phyloP scores from a whole-genome alignment of 768 basidiomycete species.

The Macrolepiota fuliginosa region DNA sequence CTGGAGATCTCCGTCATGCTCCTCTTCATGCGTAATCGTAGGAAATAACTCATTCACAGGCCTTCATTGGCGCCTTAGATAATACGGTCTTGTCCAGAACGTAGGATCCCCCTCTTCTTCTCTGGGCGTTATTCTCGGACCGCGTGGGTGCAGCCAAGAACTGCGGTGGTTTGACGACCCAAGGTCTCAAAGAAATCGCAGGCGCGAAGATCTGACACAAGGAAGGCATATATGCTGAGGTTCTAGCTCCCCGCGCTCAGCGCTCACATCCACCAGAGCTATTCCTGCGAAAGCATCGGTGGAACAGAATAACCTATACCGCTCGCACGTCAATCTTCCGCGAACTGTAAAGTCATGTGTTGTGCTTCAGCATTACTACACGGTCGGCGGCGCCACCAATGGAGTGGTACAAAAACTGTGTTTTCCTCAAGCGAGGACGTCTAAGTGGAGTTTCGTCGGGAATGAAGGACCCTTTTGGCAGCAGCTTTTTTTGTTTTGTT shows the following conservation, averaged over 20 bases:
- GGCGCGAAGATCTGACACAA: neutral
- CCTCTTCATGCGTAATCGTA: neutral
- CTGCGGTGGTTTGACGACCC: neutral
- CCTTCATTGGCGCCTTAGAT: neutral
- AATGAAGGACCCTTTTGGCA: too few species aligned
- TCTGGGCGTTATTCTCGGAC: neutral
- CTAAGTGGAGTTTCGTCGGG: too few species aligned
- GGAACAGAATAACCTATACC: neutral
- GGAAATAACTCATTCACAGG: neutral
- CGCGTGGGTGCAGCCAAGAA: neutral
- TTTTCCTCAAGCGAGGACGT: too few species aligned
- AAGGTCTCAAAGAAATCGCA: neutral
- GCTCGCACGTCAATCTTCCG: neutral
- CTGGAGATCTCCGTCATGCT: neutral
- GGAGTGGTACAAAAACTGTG: too few species aligned
- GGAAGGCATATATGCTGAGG: neutral
- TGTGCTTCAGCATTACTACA: too few species aligned
- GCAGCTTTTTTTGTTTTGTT: too few species aligned
- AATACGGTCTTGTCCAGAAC: neutral
- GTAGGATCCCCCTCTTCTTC: neutral
- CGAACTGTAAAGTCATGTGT: too few species aligned
- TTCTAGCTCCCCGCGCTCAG: neutral
- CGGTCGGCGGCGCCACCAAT: too few species aligned
- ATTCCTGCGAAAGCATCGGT: constrained; percentile 4
- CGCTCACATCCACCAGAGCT: neutral